Evolutionary conservation across 2,329 filamentous ascomycete species (phyloP).

Genomic region (Hypomyces perniciosus): DNA sequence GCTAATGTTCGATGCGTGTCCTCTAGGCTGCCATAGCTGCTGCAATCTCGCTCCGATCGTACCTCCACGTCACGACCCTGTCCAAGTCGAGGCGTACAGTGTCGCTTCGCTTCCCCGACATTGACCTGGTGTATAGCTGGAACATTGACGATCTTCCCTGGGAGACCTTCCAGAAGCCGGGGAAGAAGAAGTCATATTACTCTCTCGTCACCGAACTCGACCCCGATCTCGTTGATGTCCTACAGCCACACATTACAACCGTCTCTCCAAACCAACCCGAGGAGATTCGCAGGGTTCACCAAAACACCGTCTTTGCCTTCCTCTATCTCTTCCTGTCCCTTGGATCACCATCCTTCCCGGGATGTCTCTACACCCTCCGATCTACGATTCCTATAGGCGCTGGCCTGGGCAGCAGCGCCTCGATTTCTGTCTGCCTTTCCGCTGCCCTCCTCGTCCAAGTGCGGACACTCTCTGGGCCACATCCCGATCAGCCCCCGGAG

Average conservation of each 20-base stretch:
- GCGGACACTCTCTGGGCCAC: slow-evolving; percentile 80
- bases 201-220: slow-evolving; percentile 81
- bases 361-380: slow-evolving; percentile 82
- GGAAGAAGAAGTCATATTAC: slow-evolving; percentile 94
- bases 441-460: slow-evolving; percentile 82
- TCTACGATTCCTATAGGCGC: slow-evolving; percentile 92
- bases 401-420: slow-evolving; percentile 89
- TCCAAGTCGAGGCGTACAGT: slow-evolving; percentile 89
- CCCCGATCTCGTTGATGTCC: slow-evolving; percentile 69
- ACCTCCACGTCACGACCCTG: slow-evolving; percentile 89
- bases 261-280: slow-evolving; percentile 64
- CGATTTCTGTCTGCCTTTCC: slow-evolving; percentile 82
- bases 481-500: slow-evolving; percentile 80
- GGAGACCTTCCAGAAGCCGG: slow-evolving; percentile 69
- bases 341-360: slow-evolving; percentile 70
- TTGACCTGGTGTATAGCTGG: slow-evolving; percentile 86
- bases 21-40: slow-evolving; percentile 81
- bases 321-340: slow-evolving; percentile 90
- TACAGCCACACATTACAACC: slow-evolving; percentile 69
- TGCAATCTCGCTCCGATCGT: slow-evolving; percentile 89
- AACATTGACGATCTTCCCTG: slow-evolving; percentile 89
- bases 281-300: slow-evolving; percentile 75
- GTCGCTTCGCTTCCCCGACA: slow-evolving; percentile 83
- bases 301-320: slow-evolving; percentile 75
- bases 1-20: background rate